A percentile compares a stretch with the other conserved stretches of the same genome.
These are phyloP conservation scores for Ceraceosorus guamensis DNA, from an alignment of 1,284 basidiomycete species.

Conservation along the genomic window DNA sequence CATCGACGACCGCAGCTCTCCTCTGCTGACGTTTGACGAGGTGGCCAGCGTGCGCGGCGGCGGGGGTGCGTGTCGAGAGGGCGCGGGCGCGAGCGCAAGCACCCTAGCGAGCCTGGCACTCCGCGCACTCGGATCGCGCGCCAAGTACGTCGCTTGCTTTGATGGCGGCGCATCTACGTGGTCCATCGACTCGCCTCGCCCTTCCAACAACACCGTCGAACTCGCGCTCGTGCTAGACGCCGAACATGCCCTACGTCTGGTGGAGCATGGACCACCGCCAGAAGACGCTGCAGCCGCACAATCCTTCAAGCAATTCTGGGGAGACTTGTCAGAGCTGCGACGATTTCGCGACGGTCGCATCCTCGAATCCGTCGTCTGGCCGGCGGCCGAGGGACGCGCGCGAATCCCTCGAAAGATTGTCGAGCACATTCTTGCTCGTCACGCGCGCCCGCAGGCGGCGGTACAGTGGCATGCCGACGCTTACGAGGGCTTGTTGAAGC, in stretches of 20 bases:
- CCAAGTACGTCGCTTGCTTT: too few species aligned
- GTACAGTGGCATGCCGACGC: conserved; percentile 56
- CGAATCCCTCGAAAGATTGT: conserved; percentile 72
- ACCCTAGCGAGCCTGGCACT: neutral
- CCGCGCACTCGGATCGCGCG: neutral
- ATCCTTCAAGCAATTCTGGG: conserved; percentile 81
- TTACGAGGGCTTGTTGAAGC: conserved; percentile 63
- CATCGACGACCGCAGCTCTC: conserved; percentile 51
- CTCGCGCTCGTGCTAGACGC: conserved; percentile 28
- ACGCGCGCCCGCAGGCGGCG: conserved; percentile 60
- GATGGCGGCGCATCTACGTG: too few species aligned
- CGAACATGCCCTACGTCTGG: conserved; percentile 39
- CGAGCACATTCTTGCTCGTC: conserved; percentile 64
- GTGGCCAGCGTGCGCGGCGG: conserved; percentile 26
- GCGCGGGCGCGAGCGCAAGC: too few species aligned
- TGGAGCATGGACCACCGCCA: conserved; percentile 53
- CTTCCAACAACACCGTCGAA: conserved; percentile 23
- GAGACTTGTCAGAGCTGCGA: conserved; percentile 81
- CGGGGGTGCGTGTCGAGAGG: too few species aligned
- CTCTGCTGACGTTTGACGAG: conserved; percentile 48
- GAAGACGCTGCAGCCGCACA: conserved; percentile 52
- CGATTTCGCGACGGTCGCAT: conserved; percentile 95
- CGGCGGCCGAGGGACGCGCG: conserved; percentile 53
- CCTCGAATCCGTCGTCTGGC: conserved; percentile 87
- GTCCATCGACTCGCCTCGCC: conserved; percentile 17